Evolutionary conservation across 192 early-diverging fungal species (phyloP), one percentile per base, ranked within the genome.

Genomic region (Coemansia sp.): DNA sequence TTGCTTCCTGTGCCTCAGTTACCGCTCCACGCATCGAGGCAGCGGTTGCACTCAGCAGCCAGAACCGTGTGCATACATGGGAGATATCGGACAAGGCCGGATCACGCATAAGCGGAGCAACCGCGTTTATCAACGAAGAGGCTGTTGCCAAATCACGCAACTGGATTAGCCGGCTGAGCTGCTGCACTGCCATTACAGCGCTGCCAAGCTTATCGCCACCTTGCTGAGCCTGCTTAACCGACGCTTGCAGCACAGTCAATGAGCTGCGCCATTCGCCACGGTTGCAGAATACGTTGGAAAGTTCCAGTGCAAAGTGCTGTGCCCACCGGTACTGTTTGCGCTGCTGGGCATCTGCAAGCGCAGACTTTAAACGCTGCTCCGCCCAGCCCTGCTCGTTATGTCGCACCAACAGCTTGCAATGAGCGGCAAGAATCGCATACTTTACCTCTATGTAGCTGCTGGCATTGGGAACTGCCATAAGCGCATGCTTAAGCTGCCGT

Each of bases 291-390:
- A 62, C 26, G 11, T 61, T 51, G 7, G 59, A 57, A 8, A 76
- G 61, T 45, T 76, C 66, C 5, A 76, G 52, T 19, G 39, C 26
- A 51, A 76, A 69, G 45, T 50, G 58, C 5, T 76, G 63, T 37
- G 55, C 43, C 72, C 72, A 76, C 19, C 50, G 53, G 14, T 41
- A 30, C 38, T 52, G 62, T 0, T 19, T 35, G 8, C 72, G 61
- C 41, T 76, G 53, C 50, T 69, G 72, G 10, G 72, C 66, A 13
- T 76, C 72, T 2, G 11, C 19, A 36, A 48, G 26, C 20, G 72
- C 63, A 0, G 50, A 38, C 42, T 62, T 65, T 13, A 76, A 52
- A 15, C 60, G 63, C 50, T 76, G 72, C 45, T 65, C 66, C 0
- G 62, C 72, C 72, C 72, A 69, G 36, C 28, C 47, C 19, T 53